phyloP scores from a whole-genome alignment of 257 asterid species.

The Ajuga chamaepitys region DNA sequence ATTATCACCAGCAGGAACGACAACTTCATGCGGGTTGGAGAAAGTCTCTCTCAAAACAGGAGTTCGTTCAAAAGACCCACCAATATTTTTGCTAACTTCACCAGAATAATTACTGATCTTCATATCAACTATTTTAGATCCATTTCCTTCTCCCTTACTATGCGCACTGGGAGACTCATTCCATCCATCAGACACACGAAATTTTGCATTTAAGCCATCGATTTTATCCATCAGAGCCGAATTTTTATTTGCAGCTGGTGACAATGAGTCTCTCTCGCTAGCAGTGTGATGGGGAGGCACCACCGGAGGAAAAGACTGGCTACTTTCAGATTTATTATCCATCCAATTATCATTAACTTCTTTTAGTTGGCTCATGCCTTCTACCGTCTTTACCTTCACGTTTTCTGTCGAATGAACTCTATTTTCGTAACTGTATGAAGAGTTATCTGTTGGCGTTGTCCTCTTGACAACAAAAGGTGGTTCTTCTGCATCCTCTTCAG shows the following conservation, averaged over 20 bases:
- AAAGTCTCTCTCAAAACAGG: constrained; percentile 23
- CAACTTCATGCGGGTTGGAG: constrained; percentile 27
- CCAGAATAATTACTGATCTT: constrained; percentile 18
- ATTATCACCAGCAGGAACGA: constrained; percentile 31
- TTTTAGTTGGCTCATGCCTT: constrained; percentile 28
- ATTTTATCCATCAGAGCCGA: constrained; percentile 65
- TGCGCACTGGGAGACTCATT: constrained; percentile 26
- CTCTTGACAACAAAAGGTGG: constrained; percentile 34
- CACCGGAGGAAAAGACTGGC: constrained; percentile 29
- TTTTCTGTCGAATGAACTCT: constrained; percentile 34
- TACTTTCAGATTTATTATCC: constrained; percentile 25
- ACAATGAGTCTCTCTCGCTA: constrained; percentile 30
- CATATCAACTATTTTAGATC: constrained; percentile 25
- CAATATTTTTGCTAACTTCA: constrained; percentile 28
- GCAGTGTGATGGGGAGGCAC: constrained; percentile 23
- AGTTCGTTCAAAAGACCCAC: constrained; percentile 25
- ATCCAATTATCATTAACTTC: constrained; percentile 32
- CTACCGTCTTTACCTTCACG: constrained; percentile 28
- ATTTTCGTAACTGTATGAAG: constrained; percentile 26
- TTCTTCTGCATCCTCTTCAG: constrained; percentile 55
- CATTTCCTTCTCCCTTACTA: constrained; percentile 35
- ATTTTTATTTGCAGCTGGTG: constrained; percentile 37
- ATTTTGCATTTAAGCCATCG: constrained; percentile 78
- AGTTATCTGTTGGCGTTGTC: constrained; percentile 25
- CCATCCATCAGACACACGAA: constrained; percentile 58